Percentiles rank a stretch among this genome's conserved stretches.
Evolutionary conservation across 345 rosid species (phyloP).

Genomic region (Camelina hispida): DNA sequence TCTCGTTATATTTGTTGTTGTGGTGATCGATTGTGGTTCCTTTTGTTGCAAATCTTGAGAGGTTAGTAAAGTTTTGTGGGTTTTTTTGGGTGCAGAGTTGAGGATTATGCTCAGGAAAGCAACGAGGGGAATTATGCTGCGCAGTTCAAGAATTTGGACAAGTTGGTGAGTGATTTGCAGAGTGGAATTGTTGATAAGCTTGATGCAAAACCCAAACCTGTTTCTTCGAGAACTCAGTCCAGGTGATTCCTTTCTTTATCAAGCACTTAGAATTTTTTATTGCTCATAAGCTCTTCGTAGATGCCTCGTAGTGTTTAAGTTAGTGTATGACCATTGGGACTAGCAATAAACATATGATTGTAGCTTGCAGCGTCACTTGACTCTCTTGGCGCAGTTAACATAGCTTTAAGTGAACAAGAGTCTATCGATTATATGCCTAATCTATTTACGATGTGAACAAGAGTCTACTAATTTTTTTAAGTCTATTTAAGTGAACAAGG

Average conservation of each 20-base stretch:
- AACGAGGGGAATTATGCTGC: constrained; percentile 53
- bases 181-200: constrained; percentile 56
- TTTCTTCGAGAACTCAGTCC: constrained; percentile 40
- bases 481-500: not conserved
- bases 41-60: not conserved
- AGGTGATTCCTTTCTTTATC: constrained; percentile 44
- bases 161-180: constrained; percentile 60
- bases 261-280: not conserved
- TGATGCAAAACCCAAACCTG: constrained; percentile 37
- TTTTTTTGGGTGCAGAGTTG: constrained; percentile 50
- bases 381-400: not conserved
- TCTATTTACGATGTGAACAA: no score
- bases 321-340: not conserved
- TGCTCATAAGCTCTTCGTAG: constrained; percentile 1
- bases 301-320: not conserved
- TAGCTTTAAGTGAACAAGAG: no score
- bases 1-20: not conserved
- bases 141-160: constrained; percentile 64
- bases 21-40: constrained; percentile 7
- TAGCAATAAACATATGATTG: not conserved
- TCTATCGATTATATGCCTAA: no score
- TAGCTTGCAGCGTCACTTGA: not conserved
- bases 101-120: constrained; percentile 54
- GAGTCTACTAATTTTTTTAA: not conserved
- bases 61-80: not conserved